Conservation (phyloP, 2,329 filamentous ascomycete species). For the Chalaropsis thielavioides region DNA sequence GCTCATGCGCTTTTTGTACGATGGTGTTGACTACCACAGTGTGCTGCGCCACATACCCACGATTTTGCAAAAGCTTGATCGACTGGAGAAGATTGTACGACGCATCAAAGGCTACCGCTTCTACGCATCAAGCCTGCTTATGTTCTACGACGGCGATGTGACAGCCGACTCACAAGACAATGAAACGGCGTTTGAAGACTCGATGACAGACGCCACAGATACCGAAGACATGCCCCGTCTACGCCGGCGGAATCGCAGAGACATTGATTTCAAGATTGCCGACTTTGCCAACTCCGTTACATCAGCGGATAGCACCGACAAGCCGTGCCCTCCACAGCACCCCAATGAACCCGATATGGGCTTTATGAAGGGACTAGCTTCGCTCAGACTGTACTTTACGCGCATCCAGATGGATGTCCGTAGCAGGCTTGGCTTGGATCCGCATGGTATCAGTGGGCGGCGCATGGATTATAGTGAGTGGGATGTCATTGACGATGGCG, state of each 20-base stretch:
- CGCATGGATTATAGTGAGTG: constrained; percentile 12
- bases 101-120: constrained; percentile 76
- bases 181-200: constrained; percentile 40
- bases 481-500: constrained; percentile 17
- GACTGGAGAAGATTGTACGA: constrained; percentile 70
- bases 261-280: constrained; percentile 90
- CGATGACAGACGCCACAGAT: constrained; percentile 45
- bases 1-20: constrained; percentile 77
- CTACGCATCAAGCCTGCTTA: constrained; percentile 85
- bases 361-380: constrained; percentile 72
- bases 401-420: constrained; percentile 69
- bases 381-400: constrained; percentile 69
- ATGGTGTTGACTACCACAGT: constrained; percentile 67
- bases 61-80: constrained; percentile 68
- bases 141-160: constrained; percentile 86
- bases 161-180: constrained; percentile 34
- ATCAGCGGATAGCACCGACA: constrained; percentile 55
- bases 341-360: constrained; percentile 72
- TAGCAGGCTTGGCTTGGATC: constrained; percentile 35
- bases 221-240: constrained; percentile 38
- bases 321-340: constrained; percentile 65
- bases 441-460: constrained; percentile 21
- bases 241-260: constrained; percentile 36
- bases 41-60: constrained; percentile 76
- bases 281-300: constrained; percentile 98